Conservation (phyloP, 345 rosid genomes). For the Combretum micranthum region DNA sequence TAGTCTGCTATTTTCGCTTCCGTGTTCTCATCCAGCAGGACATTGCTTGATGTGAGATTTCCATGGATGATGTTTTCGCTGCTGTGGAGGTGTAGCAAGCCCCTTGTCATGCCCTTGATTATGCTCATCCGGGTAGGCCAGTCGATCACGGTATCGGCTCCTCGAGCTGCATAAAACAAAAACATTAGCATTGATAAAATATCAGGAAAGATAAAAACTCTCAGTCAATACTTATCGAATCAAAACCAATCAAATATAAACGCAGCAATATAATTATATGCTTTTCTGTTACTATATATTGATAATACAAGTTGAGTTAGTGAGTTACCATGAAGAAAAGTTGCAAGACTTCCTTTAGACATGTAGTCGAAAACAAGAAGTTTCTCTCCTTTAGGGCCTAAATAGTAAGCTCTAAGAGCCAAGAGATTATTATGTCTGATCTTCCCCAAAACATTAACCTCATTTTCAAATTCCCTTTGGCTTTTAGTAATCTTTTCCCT, state of each 20-base stretch:
- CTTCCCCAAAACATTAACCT: conserved; percentile 66
- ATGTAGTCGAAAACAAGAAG: conserved; percentile 91
- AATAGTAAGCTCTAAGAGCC: conserved; percentile 77
- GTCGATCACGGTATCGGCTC: conserved; percentile 66
- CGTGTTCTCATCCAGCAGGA: not conserved
- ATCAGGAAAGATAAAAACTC: not conserved
- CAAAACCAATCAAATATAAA: not conserved
- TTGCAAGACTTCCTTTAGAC: conserved; percentile 78
- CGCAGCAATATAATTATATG: too few species aligned
- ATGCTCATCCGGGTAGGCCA: conserved; percentile 86
- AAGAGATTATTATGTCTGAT: conserved; percentile 71
- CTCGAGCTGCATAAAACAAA: conserved; percentile 54
- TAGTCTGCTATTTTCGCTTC: conserved; percentile 65
- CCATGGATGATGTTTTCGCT: conserved; percentile 71
- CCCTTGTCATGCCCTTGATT: conserved; percentile 54
- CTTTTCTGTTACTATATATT: too few species aligned
- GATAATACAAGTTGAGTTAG: too few species aligned
- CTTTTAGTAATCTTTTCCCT: conserved; percentile 88
- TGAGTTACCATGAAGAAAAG: conserved; percentile 81
- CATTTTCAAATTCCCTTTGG: conserved; percentile 70
- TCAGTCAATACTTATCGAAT: not conserved
- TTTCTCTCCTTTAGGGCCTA: conserved; percentile 96
- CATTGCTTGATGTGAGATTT: conserved; percentile 16
- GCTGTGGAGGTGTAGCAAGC: conserved; percentile 66
- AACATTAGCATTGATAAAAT: too few species aligned